Evolutionary conservation across 495 filamentous ascomycete species (phyloP).

Genomic region (Alectoria sarmentosa): DNA sequence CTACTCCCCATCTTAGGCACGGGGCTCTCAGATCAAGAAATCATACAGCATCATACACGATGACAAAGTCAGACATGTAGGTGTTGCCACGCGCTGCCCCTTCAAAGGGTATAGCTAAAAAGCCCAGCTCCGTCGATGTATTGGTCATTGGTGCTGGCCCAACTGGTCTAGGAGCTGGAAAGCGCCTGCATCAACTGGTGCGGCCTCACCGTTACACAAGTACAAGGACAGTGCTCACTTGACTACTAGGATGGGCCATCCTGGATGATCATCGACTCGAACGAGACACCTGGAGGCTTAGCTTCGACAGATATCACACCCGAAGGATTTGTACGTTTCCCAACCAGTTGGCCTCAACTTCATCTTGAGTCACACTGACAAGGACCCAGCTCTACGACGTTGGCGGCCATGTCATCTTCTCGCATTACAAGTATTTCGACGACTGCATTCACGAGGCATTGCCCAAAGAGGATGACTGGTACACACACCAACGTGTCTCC

Average conservation of each 20-base stretch:
- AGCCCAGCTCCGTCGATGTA: slow-evolving; percentile 83
- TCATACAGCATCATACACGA: not conserved
- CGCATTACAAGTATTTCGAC: slow-evolving; percentile 99
- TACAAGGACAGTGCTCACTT: slow-evolving; percentile 16
- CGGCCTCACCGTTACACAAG: slow-evolving; percentile 32
- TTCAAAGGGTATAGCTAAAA: slow-evolving; percentile 2
- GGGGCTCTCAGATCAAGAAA: not conserved
- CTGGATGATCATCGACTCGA: slow-evolving; percentile 93
- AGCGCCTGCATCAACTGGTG: slow-evolving; percentile 95
- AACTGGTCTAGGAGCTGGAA: slow-evolving; percentile 93
- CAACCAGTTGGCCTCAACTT: not conserved
- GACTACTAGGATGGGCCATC: slow-evolving; percentile 67
- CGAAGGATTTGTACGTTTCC: slow-evolving; percentile 86
- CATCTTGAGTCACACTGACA: slow-evolving; percentile 5
- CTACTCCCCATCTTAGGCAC: not conserved
- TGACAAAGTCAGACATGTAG: slow-evolving; percentile 19
- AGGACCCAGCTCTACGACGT: slow-evolving; percentile 85
- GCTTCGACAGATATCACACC: slow-evolving; percentile 93
- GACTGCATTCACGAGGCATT: slow-evolving; percentile 96
- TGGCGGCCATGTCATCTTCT: slow-evolving; percentile 99
- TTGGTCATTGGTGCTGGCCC: slow-evolving; percentile 98
- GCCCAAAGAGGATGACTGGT: slow-evolving; percentile 91
- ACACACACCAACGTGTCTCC: slow-evolving; percentile 94
- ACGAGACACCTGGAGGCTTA: slow-evolving; percentile 90
- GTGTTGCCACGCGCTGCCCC: slow-evolving; percentile 1